Percentiles rank a stretch among this genome's conserved stretches.
Evolutionary conservation across 768 basidiomycete species (phyloP).

Genomic region (Chalciporus piperatus): DNA sequence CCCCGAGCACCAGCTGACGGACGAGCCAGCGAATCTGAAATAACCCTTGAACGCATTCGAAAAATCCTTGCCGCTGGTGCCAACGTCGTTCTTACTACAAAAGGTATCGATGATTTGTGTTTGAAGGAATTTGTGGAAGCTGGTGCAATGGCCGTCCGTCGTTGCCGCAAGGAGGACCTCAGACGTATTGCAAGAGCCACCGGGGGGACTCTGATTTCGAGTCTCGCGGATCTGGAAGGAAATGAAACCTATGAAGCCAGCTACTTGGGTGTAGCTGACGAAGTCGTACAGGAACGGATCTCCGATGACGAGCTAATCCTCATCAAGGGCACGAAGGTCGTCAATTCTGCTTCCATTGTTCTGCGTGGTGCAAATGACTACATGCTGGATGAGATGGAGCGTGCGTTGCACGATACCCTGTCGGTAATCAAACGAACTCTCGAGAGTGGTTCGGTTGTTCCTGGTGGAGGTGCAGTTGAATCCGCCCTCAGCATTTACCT

Average conservation of each 20-base stretch:
- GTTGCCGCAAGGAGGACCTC: constrained; percentile 97
- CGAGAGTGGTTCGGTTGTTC: constrained; percentile 93
- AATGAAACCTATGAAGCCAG: constrained; percentile 96
- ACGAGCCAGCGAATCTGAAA: constrained; percentile 79
- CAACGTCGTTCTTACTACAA: constrained; percentile 95
- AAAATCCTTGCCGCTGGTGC: constrained; percentile 96
- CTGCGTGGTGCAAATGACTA: constrained; percentile 98
- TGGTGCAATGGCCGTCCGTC: constrained; percentile 96
- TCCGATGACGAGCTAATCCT: constrained; percentile 98
- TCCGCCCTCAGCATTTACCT: constrained; percentile 95
- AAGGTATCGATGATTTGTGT: constrained; percentile 97
- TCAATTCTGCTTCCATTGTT: constrained; percentile 89
- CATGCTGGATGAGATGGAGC: constrained; percentile 99
- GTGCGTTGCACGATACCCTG: constrained; percentile 90
- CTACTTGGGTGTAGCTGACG: constrained; percentile 89
- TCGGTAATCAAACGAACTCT: constrained; percentile 96
- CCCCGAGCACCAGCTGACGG: constrained; percentile 11
- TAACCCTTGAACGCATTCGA: constrained; percentile 90
- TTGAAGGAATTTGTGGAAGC: constrained; percentile 99
- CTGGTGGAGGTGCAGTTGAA: constrained; percentile 97
- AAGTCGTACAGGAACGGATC: constrained; percentile 95
- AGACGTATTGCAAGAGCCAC: constrained; percentile 96
- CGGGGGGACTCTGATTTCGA: constrained; percentile 89
- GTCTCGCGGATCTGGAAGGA: constrained; percentile 93
- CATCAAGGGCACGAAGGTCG: constrained; percentile 96